Conservation (phyloP, 805 yeast genomes). For the Nakazawaea ishiwadae region DNA sequence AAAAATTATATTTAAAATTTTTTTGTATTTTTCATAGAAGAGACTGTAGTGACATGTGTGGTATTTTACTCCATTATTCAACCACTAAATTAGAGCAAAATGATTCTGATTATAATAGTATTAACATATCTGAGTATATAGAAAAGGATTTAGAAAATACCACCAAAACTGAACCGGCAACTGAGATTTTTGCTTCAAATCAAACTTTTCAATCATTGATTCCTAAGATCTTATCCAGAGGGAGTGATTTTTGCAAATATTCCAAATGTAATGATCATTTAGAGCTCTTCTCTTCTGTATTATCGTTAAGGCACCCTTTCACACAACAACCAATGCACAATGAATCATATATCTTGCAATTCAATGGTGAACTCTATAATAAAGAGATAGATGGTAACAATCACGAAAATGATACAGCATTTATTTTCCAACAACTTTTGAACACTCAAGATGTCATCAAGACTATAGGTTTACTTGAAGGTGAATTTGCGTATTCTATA, state of each 20-base stretch:
- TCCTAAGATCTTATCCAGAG: constrained; percentile 50
- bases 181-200: constrained; percentile 15
- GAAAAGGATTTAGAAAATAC: constrained; percentile 8
- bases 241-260: constrained; percentile 52
- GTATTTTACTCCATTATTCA: constrained; percentile 39
- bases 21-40: neutral
- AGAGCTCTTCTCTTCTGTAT: constrained; percentile 62
- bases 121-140: constrained; percentile 11
- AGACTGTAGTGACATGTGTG: constrained; percentile 40
- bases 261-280: constrained; percentile 17
- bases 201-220: constrained; percentile 29
- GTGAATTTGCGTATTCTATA: constrained; percentile 77
- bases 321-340: constrained; percentile 62
- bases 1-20: neutral
- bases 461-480: constrained; percentile 47
- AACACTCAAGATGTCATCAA: constrained; percentile 30
- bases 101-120: constrained; percentile 10
- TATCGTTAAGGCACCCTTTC: constrained; percentile 77
- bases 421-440: constrained; percentile 35
- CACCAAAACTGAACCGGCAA: constrained; percentile 13
- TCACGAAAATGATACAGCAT: constrained; percentile 59
- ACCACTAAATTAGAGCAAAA: constrained; percentile 4
- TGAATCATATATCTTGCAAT: constrained; percentile 49
- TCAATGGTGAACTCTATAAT: constrained; percentile 89
- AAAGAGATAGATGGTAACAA: constrained; percentile 34